These are phyloP conservation scores for Diplocarpon mali DNA, from an alignment of 2,329 filamentous ascomycete genomes.

Conservation along the genomic window DNA sequence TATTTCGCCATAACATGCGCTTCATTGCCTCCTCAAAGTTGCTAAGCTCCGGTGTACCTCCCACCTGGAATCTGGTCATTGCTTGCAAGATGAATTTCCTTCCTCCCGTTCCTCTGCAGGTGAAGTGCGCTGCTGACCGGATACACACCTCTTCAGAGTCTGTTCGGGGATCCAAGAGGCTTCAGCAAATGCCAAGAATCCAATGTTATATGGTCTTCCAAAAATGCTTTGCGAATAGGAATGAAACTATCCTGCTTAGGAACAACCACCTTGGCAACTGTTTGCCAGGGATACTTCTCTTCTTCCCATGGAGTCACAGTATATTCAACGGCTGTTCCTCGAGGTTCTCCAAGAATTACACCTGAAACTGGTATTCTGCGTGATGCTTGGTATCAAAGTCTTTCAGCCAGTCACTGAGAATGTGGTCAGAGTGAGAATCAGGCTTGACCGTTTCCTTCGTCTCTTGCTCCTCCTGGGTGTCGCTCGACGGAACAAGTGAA, in stretches of 20 bases:
- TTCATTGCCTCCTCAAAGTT: too few species aligned
- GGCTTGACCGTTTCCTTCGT: slow-evolving; percentile 28
- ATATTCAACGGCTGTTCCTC: slow-evolving; percentile 35
- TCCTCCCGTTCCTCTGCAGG: slow-evolving; percentile 30
- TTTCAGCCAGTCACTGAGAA: slow-evolving; percentile 31
- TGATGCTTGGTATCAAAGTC: slow-evolving; percentile 31
- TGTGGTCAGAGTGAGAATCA: slow-evolving; percentile 26
- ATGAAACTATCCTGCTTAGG: slow-evolving; percentile 33
- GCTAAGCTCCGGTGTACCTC: slow-evolving; percentile 8
- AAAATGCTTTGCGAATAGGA: slow-evolving; percentile 31
- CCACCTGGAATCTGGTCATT: slow-evolving; percentile 30
- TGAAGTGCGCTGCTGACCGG: slow-evolving; percentile 28
- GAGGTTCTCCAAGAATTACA: slow-evolving; percentile 36
- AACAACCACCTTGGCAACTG: slow-evolving; percentile 31
- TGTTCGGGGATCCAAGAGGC: slow-evolving; percentile 31
- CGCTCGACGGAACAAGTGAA: slow-evolving; percentile 32
- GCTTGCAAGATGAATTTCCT: slow-evolving; percentile 28
- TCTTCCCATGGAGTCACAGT: slow-evolving; percentile 34
- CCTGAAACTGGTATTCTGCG: slow-evolving; percentile 34
- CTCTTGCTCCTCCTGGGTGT: slow-evolving; percentile 31
- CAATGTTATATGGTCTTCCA: slow-evolving; percentile 33
- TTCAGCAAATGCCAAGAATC: slow-evolving; percentile 31
- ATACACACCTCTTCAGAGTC: slow-evolving; percentile 31
- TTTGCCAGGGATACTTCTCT: slow-evolving; percentile 37
- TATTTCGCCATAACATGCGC: too few species aligned